Evolutionary conservation across 768 basidiomycete species (phyloP).

Genomic region (Lactarius hatsudake): DNA sequence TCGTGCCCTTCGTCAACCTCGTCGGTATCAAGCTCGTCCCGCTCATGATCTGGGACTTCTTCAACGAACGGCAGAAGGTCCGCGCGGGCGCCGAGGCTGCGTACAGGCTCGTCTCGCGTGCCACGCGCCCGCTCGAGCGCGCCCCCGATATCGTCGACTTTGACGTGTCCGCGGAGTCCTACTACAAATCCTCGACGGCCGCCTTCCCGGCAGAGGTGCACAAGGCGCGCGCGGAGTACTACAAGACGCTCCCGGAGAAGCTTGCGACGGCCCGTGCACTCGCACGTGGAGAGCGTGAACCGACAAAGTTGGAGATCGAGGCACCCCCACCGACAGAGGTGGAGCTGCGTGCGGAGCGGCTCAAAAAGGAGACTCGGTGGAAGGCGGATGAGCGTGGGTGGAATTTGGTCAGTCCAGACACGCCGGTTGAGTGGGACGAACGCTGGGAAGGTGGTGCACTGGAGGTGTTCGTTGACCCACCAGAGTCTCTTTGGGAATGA

Average conservation of each 20-base stretch:
- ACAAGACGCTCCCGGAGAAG: conserved; percentile 62
- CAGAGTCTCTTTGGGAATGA: conserved; percentile 10
- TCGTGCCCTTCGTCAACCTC: conserved; percentile 70
- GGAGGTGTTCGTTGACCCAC: conserved; percentile 54
- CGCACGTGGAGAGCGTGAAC: conserved; percentile 68
- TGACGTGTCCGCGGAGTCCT: conserved; percentile 59
- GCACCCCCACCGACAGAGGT: conserved; percentile 86
- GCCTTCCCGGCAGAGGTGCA: conserved; percentile 55
- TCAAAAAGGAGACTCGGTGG: conserved; percentile 90
- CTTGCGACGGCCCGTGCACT: conserved; percentile 73
- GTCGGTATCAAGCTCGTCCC: conserved; percentile 85
- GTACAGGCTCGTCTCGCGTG: conserved; percentile 62
- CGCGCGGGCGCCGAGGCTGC: conserved; percentile 78
- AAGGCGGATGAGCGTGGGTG: conserved; percentile 74
- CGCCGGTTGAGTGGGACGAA: conserved; percentile 72
- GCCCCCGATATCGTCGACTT: conserved; percentile 65
- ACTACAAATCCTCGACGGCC: conserved; percentile 62
- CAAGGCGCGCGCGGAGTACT: conserved; percentile 73
- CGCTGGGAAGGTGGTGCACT: conserved; percentile 58
- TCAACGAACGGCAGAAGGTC: conserved; percentile 85
- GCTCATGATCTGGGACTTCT: conserved; percentile 88
- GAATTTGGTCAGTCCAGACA: conserved; percentile 66
- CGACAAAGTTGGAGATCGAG: conserved; percentile 78
- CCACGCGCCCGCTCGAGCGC: conserved; percentile 56
- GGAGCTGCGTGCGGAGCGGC: conserved; percentile 80